A percentile compares a stretch with the other conserved stretches of the same genome.
These are phyloP conservation scores for Solanum phureja DNA, from an alignment of 257 asterid species.

Conservation along the genomic window DNA sequence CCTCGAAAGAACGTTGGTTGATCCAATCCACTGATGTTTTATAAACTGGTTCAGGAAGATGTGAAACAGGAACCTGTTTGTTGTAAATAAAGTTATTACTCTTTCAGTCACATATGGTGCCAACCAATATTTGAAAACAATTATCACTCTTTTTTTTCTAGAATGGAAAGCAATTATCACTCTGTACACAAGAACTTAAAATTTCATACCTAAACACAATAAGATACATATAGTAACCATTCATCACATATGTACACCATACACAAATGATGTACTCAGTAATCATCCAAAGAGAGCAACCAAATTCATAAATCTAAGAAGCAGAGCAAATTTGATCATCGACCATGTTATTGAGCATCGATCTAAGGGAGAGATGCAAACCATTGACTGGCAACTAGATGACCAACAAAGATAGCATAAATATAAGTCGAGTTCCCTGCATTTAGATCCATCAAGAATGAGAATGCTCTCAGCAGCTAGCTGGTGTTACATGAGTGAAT, in stretches of 20 bases:
- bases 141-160: neutral
- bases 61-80: conserved; percentile 68
- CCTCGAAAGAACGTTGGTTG: conserved; percentile 52
- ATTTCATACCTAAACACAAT: neutral
- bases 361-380: neutral
- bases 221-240: neutral
- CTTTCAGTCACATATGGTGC: neutral
- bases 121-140: neutral
- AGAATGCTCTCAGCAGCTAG: neutral
- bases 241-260: neutral
- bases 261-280: neutral
- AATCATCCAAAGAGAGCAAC: neutral
- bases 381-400: neutral
- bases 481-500: neutral
- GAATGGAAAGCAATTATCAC: neutral
- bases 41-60: conserved; percentile 55
- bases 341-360: neutral
- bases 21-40: conserved; percentile 82
- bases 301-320: neutral
- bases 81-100: neutral
- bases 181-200: neutral
- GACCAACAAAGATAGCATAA: neutral
- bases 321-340: neutral
- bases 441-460: neutral
- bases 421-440: neutral